Percentiles rank a stretch among this genome's conserved stretches.
phyloP scores from a whole-genome alignment of 2,329 filamentous ascomycete species.

The Scedosporium apiospermum region DNA sequence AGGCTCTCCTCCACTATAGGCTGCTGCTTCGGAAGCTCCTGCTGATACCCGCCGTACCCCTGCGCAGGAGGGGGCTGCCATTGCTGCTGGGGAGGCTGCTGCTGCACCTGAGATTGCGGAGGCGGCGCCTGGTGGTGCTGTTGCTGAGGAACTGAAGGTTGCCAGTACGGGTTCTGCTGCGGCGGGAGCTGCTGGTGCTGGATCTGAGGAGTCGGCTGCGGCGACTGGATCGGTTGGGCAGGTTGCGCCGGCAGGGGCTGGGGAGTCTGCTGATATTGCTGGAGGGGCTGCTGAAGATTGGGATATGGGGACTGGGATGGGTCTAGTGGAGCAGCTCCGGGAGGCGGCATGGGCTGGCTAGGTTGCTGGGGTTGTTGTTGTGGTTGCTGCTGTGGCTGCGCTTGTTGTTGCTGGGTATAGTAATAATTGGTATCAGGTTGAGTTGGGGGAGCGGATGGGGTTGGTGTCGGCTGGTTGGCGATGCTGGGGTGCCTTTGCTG shows the following conservation, averaged over 20 bases:
- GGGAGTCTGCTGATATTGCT: constrained; percentile 16
- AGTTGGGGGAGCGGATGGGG: constrained; percentile 13
- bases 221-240: constrained; percentile 19
- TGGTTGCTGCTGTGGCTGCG: constrained; percentile 9
- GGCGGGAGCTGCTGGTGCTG: constrained; percentile 13
- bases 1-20: constrained; percentile 64
- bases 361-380: constrained; percentile 7
- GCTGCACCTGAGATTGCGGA: constrained; percentile 20
- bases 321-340: constrained; percentile 28
- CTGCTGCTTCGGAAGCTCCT: constrained; percentile 26
- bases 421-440: constrained; percentile 1
- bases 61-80: constrained; percentile 19
- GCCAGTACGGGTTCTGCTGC: constrained; percentile 12
- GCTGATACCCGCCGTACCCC: constrained; percentile 45
- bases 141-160: constrained; percentile 19
- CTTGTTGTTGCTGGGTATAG: constrained; percentile 11
- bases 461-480: constrained; percentile 23
- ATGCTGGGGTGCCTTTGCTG: constrained; percentile 1
- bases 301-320: constrained; percentile 40
- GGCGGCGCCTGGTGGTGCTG: constrained; percentile 18
- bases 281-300: constrained; percentile 28
- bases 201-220: constrained; percentile 18
- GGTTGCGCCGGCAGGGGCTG: constrained; percentile 17
- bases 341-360: constrained; percentile 12
- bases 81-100: constrained; percentile 21